Conservation (phyloP, 1,139 yeast species). For the Magnusiomyces tetraspermus region DNA sequence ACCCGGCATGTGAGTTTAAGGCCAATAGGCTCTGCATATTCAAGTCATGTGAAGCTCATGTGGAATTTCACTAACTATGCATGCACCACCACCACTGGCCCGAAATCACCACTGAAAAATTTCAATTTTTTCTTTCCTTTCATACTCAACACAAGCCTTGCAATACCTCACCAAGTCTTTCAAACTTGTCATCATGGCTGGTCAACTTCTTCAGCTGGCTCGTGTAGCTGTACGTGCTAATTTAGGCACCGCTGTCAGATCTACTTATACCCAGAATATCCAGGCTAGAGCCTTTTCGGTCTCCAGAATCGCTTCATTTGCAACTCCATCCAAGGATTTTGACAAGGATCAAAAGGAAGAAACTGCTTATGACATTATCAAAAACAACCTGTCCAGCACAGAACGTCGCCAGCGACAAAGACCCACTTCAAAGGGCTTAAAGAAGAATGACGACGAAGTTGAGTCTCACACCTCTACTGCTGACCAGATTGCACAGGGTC, state of each 20-base stretch:
- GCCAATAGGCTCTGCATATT: too few species aligned
- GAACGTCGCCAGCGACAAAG: slow-evolving; percentile 15
- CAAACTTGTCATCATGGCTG: slow-evolving; percentile 2
- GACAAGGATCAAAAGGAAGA: not conserved
- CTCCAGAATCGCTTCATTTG: not conserved
- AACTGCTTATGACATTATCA: not conserved
- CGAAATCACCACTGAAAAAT: slow-evolving; percentile 2
- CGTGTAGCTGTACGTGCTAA: slow-evolving; percentile 8
- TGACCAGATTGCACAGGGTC: slow-evolving; percentile 16
- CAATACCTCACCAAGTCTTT: too few species aligned
- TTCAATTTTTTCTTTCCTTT: not conserved
- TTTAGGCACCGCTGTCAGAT: slow-evolving; percentile 3
- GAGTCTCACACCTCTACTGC: slow-evolving; percentile 11
- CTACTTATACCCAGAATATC: not conserved
- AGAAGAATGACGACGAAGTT: slow-evolving; percentile 11
- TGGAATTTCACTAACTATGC: not conserved
- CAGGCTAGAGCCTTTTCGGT: slow-evolving; percentile 5
- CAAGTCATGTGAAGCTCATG: not conserved
- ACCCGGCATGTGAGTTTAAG: slow-evolving; percentile 3
- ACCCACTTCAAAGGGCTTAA: slow-evolving; percentile 16
- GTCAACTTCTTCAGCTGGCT: slow-evolving; percentile 9
- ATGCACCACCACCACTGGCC: not conserved
- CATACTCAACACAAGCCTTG: too few species aligned
- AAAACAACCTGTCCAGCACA: not conserved
- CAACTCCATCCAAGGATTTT: not conserved